Evolutionary conservation across 2,329 filamentous ascomycete genomes (phyloP), one percentile per base, ranked within the genome.

Genomic region (Stromatinia cepivora): DNA sequence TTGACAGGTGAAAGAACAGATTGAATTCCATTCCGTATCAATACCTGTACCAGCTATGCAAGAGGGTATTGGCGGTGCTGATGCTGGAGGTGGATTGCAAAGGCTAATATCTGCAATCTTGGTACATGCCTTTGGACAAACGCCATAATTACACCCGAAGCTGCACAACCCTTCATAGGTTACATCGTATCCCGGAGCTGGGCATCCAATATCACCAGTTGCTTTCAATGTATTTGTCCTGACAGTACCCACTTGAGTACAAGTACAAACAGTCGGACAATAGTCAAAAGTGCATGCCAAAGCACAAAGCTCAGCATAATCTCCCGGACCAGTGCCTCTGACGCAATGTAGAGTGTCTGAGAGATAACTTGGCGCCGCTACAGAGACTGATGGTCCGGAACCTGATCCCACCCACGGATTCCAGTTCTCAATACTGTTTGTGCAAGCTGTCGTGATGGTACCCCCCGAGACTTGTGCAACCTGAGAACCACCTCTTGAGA

Each of bases 161-260:
- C 72, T 58, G 71, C 80, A 81, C 17, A 81, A 77, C 2, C 79
- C 48, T 52, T 52, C n/a, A 52, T 52, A 52, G n/a, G 48, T 52
- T 25, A 52, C 25, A 10, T 52, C n/a, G 48, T 52, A 52, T n/a
- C 48, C 48, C n/a, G 48, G 22, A 9, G n/a, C 48, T 52, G 48
- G 48, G 11, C n/a, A 52, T 52, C 48, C 48, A 11, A 25, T 52
- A 4, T 25, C 22, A 10, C 48, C 48, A 52, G 48, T 52, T 25
- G 48, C 48, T 52, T 52, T 25, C 22, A 52, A n/a, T 52, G 48
- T 52, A 25, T 52, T 52, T 52, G 8, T 52, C 25, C 48, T 52
- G n/a, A 52, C 22, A n/a, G 9, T 52, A 11, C 48, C 48, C 25
- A 52, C 48, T 52, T 52, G 22, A 4, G 48, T 52, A n/a, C 48